Evolutionary conservation across 2,329 filamentous ascomycete species (phyloP).

Genomic region (Cercospora sesami): DNA sequence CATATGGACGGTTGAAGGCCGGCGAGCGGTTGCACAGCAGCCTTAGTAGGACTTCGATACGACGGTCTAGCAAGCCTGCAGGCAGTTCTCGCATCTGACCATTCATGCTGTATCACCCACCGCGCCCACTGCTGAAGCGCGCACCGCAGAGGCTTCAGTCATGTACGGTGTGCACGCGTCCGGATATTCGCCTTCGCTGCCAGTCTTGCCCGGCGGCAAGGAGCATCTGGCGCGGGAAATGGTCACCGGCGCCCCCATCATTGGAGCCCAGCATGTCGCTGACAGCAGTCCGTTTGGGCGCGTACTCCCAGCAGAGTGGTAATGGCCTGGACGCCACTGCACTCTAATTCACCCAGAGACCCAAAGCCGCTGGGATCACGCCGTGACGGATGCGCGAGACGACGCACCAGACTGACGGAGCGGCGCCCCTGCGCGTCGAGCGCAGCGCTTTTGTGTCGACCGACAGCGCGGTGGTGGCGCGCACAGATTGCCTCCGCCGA

Average conservation of each 20-base stretch:
- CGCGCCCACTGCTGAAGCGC: neutral
- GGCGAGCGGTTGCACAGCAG: conserved; percentile 1
- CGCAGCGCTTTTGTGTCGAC: neutral
- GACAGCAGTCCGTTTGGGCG: neutral
- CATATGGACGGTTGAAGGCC: conserved; percentile 7
- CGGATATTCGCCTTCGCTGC: neutral
- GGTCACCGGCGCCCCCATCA: neutral
- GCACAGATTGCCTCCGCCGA: neutral
- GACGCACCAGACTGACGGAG: neutral
- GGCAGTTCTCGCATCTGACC: conserved; percentile 2
- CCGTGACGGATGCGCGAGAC: neutral
- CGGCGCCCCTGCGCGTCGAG: neutral
- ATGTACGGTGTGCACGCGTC: neutral
- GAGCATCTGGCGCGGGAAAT: neutral
- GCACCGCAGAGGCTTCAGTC: neutral
- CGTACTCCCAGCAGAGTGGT: neutral
- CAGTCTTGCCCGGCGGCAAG: neutral
- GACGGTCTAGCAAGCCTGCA: conserved; percentile 2
- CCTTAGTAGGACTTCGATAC: conserved; percentile 8
- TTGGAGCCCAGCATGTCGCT: neutral
- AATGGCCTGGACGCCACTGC: neutral
- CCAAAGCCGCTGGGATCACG: neutral
- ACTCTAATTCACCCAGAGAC: neutral
- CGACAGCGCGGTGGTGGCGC: neutral
- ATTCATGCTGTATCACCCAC: conserved; percentile 1